Evolutionary conservation across 495 filamentous ascomycete species (phyloP).

Genomic region (Chlorociboria aeruginascens): DNA sequence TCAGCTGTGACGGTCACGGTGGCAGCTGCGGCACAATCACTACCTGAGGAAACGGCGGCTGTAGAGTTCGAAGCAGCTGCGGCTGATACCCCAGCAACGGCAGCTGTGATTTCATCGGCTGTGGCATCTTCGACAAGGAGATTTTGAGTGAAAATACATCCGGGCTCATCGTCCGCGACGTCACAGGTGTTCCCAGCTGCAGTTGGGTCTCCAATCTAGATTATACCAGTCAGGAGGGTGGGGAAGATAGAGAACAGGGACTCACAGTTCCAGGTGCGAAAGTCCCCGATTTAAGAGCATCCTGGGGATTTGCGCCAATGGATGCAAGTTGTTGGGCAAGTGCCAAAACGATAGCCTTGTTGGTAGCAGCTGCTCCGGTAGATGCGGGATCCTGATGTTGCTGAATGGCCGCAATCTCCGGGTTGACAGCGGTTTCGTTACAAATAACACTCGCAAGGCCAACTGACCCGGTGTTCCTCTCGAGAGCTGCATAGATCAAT

Average conservation of each 20-base stretch:
- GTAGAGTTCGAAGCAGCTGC: neutral
- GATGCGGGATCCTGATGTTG: constrained; percentile 57
- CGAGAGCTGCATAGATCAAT: constrained; percentile 48
- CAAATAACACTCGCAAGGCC: constrained; percentile 42
- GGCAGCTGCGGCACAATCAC: neutral
- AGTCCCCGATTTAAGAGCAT: constrained; percentile 43
- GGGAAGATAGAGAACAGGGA: neutral
- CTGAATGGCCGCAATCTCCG: constrained; percentile 50
- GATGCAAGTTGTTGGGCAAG: constrained; percentile 41
- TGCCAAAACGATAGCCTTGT: constrained; percentile 41
- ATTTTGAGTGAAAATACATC: constrained; percentile 51
- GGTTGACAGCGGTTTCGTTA: constrained; percentile 47
- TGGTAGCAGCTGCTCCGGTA: constrained; percentile 33
- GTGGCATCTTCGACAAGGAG: constrained; percentile 46
- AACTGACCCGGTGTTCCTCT: constrained; percentile 49
- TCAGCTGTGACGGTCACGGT: neutral
- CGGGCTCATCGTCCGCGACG: constrained; percentile 31
- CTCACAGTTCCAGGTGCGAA: constrained; percentile 45
- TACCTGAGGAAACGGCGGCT: neutral
- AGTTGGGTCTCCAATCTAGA: constrained; percentile 38
- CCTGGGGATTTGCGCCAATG: constrained; percentile 44
- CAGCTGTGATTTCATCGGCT: constrained; percentile 41
- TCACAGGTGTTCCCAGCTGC: constrained; percentile 48
- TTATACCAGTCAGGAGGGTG: constrained; percentile 9
- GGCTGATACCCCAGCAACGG: constrained; percentile 27